phyloP scores from a whole-genome alignment of 1,139 yeast species.

The Yamadazyma diddensiae region DNA sequence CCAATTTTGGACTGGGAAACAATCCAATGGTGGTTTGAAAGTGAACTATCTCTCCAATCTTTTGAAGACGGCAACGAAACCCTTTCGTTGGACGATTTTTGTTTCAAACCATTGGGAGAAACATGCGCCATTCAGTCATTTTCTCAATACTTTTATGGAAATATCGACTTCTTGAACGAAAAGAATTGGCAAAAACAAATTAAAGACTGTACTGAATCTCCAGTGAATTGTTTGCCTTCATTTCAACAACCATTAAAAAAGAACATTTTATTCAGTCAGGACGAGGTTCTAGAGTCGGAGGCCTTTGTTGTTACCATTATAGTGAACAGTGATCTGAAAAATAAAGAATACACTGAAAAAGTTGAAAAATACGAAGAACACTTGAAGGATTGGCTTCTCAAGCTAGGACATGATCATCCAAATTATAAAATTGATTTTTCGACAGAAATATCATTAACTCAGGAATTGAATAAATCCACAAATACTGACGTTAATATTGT shows the following conservation, averaged over 20 bases:
- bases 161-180: constrained; percentile 48
- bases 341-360: constrained; percentile 32
- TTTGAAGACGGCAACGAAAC: constrained; percentile 22
- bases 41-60: constrained; percentile 54
- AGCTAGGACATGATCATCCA: constrained; percentile 42
- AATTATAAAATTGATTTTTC: constrained; percentile 69
- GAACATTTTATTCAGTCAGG: constrained; percentile 56
- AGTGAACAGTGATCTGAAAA: constrained; percentile 36
- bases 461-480: constrained; percentile 78
- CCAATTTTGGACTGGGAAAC: constrained; percentile 62
- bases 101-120: constrained; percentile 77
- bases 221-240: constrained; percentile 85
- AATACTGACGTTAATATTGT: constrained; percentile 76
- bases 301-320: constrained; percentile 79
- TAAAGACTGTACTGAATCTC: constrained; percentile 64
- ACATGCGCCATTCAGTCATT: constrained; percentile 88
- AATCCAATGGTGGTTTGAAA: constrained; percentile 83
- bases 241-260: constrained; percentile 88
- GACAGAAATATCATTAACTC: constrained; percentile 79
- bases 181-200: constrained; percentile 54
- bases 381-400: constrained; percentile 54
- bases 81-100: constrained; percentile 58
- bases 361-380: constrained; percentile 65
- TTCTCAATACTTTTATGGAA: constrained; percentile 82
- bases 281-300: constrained; percentile 53